Conservation (phyloP, 2,329 filamentous ascomycete genomes). For the Xylaria sp. region DNA sequence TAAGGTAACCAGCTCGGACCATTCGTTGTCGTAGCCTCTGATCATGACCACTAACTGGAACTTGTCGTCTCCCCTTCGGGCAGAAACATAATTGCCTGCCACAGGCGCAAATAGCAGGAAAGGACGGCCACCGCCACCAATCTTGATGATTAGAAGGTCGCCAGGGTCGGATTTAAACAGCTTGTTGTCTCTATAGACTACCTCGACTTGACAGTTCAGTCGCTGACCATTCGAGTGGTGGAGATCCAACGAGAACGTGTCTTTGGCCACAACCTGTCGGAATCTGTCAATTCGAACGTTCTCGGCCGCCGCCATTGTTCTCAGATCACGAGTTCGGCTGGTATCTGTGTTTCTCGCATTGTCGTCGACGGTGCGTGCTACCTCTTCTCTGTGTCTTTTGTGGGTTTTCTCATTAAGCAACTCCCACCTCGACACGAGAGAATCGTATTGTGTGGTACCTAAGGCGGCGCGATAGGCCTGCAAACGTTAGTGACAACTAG, state of each 20-base stretch:
- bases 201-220: slow-evolving; percentile 80
- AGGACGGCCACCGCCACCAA: slow-evolving; percentile 63
- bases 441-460: slow-evolving; percentile 49
- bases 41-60: slow-evolving; percentile 83
- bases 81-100: slow-evolving; percentile 67
- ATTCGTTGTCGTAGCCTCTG: slow-evolving; percentile 65
- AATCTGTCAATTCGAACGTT: slow-evolving; percentile 67
- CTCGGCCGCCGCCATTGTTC: slow-evolving; percentile 66
- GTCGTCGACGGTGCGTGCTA: slow-evolving; percentile 73
- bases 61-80: slow-evolving; percentile 64
- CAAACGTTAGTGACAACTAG: slow-evolving; percentile 32
- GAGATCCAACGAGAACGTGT: slow-evolving; percentile 81
- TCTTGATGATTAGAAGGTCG: slow-evolving; percentile 87
- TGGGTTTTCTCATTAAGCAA: slow-evolving; percentile 71
- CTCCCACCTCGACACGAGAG: slow-evolving; percentile 60
- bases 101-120: slow-evolving; percentile 93
- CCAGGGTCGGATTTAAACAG: slow-evolving; percentile 62
- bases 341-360: slow-evolving; percentile 80
- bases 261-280: slow-evolving; percentile 81
- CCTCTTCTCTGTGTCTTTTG: slow-evolving; percentile 66
- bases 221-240: slow-evolving; percentile 85
- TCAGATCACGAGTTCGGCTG: slow-evolving; percentile 71
- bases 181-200: slow-evolving; percentile 77
- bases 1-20: slow-evolving; percentile 81
- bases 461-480: slow-evolving; percentile 55